Evolutionary conservation across 2,329 filamentous ascomycete species (phyloP), one percentile per base, ranked within the genome.

Genomic region (Septoria linicola): DNA sequence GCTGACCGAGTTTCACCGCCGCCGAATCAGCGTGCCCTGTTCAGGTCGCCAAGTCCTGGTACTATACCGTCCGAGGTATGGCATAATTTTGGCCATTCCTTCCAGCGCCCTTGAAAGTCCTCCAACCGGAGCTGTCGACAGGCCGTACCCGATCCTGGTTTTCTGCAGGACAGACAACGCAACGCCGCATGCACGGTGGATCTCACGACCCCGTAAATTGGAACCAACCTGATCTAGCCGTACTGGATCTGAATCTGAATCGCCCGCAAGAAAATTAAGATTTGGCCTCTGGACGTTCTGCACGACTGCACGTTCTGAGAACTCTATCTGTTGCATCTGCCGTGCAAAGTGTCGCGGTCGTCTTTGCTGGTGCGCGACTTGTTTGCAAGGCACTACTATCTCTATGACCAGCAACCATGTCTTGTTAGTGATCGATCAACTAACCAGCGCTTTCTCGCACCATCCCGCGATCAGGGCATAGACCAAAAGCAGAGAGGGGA

Each of bases 171-270:
- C 21, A 21, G 25, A 21, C 31, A 31, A 31, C 44, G 21, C n/a
- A 16, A 34, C 17, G 35, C 34, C 37, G 49, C 41, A 43, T 41
- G 37, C 50, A 47, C 45, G 31, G 39, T 53, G 50, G 23, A 49
- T 43, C 43, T 40, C 16, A 4, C 37, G 41, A 34, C 49, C 41
- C 49, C 40, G 49, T 19, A 37, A 41, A 46, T 46, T 46, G 49
- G 49, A 32, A 17, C 20, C 41, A n/a, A 35, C 35, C 34, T 31
- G 34, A 14, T 37, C 25, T 31, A 40, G 32, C 40, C 30, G 11
- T 25, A 20, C 40, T 42, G 40, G 19, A 23, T 19, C 25, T 45
- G 34, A 32, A 36, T 32, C 32, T 30, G 31, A 50, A 31, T 40
- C 41, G 17, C 11, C 36, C 41, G 17, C n/a, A 21, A 21, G 39